Percentiles rank a stretch among this genome's conserved stretches.
These are phyloP conservation scores for Linnemannia elongata DNA, from an alignment of 192 early-diverging fungal genomes.

Conservation along the genomic window DNA sequence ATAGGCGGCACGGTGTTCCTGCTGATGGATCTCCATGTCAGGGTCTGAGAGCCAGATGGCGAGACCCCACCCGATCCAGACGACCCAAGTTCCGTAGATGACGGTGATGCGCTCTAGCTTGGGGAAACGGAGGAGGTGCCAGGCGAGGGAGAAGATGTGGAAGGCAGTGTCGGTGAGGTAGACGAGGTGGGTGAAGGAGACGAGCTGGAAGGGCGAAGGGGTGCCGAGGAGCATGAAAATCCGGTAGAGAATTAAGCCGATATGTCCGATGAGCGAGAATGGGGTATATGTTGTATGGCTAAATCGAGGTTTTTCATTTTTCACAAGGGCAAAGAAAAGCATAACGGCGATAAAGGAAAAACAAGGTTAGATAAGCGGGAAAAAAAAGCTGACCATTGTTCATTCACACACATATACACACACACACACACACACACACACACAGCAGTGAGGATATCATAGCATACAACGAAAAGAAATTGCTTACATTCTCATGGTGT, in stretches of 20 bases:
- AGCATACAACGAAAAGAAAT: not conserved
- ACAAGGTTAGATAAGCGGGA: constrained; percentile 14
- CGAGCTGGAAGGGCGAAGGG: constrained; percentile 45
- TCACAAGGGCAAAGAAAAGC: not conserved
- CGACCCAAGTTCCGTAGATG: constrained; percentile 70
- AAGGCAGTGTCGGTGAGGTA: constrained; percentile 61
- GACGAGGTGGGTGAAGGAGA: constrained; percentile 61
- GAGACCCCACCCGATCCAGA: constrained; percentile 69
- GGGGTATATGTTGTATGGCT: constrained; percentile 61
- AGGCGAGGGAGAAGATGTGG: constrained; percentile 60
- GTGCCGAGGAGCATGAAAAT: constrained; percentile 50
- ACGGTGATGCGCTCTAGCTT: constrained; percentile 64
- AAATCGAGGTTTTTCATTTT: not conserved
- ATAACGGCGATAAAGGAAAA: constrained; percentile 3
- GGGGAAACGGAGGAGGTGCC: constrained; percentile 58
- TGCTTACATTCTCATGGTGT: constrained; percentile 47
- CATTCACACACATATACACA: not conserved
- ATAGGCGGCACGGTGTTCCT: constrained; percentile 49
- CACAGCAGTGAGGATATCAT: not conserved
- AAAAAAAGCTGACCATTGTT: not conserved
- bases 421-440: too few species aligned
- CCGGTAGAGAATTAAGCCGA: constrained; percentile 55
- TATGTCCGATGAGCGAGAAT: constrained; percentile 48
- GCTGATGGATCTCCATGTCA: constrained; percentile 54
- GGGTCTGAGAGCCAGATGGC: constrained; percentile 57